phyloP scores from a whole-genome alignment of 148 eudicot genomes.

The Vaccinium vitisidaea region DNA sequence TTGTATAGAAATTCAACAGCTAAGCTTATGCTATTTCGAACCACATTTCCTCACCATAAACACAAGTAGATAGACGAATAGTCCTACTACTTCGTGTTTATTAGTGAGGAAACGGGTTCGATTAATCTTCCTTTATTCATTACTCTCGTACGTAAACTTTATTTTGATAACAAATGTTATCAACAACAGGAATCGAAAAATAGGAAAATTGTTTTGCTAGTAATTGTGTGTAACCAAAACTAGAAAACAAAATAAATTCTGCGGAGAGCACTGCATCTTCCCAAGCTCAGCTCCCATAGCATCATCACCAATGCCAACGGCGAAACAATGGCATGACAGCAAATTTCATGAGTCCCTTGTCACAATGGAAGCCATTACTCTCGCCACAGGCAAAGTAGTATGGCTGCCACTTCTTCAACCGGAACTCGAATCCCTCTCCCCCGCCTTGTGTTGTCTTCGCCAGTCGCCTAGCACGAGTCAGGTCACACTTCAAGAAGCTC shows the following conservation, averaged over 20 bases:
- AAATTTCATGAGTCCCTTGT: slow-evolving; percentile 63
- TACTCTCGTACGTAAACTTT: neutral
- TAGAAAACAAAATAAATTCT: neutral
- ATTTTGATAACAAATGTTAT: neutral
- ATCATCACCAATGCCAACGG: slow-evolving; percentile 1
- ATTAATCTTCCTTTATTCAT: neutral
- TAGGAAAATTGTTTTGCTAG: too few species aligned
- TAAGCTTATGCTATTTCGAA: too few species aligned
- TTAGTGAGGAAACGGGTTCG: neutral
- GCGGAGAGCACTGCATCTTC: slow-evolving; percentile 6
- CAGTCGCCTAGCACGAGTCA: slow-evolving; percentile 41
- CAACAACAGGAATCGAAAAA: neutral
- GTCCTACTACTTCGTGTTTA: neutral
- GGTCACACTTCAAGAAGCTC: slow-evolving; percentile 64
- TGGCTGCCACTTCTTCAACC: slow-evolving; percentile 54
- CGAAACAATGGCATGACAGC: slow-evolving; percentile 49
- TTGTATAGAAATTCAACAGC: neutral
- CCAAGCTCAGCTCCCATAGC: neutral
- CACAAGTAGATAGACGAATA: neutral
- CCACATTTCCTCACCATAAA: neutral
- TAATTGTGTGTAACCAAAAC: neutral
- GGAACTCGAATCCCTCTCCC: slow-evolving; percentile 58
- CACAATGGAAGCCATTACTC: slow-evolving; percentile 64
- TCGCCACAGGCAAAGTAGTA: slow-evolving; percentile 75
- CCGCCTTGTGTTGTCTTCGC: slow-evolving; percentile 47